These are phyloP conservation scores for Venturia nashicola DNA, from an alignment of 2,329 filamentous ascomycete species.

Conservation along the genomic window DNA sequence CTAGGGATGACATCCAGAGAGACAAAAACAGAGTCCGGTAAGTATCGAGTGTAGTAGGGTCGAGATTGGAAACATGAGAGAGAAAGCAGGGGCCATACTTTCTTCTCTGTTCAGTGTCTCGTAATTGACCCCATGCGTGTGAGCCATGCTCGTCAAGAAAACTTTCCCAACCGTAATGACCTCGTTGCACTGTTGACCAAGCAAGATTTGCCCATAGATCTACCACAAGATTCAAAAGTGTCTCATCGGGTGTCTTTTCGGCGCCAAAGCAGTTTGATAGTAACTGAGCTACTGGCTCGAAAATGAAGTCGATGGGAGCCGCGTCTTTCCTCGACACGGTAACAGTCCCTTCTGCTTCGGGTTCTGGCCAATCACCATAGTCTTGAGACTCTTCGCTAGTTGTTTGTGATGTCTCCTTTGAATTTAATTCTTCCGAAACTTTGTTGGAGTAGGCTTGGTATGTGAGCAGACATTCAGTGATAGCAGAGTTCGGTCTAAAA, in stretches of 20 bases:
- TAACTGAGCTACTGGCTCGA: slow-evolving; percentile 38
- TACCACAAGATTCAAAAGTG: slow-evolving; percentile 37
- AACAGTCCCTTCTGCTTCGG: neutral
- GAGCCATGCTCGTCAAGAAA: slow-evolving; percentile 43
- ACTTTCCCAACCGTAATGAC: slow-evolving; percentile 39
- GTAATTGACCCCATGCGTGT: slow-evolving; percentile 36
- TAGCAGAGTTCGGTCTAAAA: slow-evolving; percentile 29
- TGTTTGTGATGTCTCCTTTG: slow-evolving; percentile 14
- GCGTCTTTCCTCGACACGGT: neutral
- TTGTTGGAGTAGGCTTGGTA: slow-evolving; percentile 26
- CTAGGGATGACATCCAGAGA: slow-evolving; percentile 42
- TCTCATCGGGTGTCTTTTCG: slow-evolving; percentile 42
- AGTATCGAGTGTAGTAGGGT: slow-evolving; percentile 23
- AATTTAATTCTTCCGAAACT: neutral
- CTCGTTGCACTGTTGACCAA: slow-evolving; percentile 30
- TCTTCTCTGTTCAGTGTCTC: slow-evolving; percentile 31
- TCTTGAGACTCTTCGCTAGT: slow-evolving; percentile 45
- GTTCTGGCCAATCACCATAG: slow-evolving; percentile 46
- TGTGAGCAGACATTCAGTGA: slow-evolving; percentile 38
- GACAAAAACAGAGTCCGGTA: slow-evolving; percentile 33
- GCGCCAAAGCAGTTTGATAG: slow-evolving; percentile 51
- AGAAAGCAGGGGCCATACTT: slow-evolving; percentile 35
- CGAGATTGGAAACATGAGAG: slow-evolving; percentile 25
- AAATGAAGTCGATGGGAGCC: slow-evolving; percentile 26
- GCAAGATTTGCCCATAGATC: slow-evolving; percentile 44